These are phyloP conservation scores for Ceratopteris richardii DNA, from an alignment of 75 land plant genomes.

Conservation along the genomic window DNA sequence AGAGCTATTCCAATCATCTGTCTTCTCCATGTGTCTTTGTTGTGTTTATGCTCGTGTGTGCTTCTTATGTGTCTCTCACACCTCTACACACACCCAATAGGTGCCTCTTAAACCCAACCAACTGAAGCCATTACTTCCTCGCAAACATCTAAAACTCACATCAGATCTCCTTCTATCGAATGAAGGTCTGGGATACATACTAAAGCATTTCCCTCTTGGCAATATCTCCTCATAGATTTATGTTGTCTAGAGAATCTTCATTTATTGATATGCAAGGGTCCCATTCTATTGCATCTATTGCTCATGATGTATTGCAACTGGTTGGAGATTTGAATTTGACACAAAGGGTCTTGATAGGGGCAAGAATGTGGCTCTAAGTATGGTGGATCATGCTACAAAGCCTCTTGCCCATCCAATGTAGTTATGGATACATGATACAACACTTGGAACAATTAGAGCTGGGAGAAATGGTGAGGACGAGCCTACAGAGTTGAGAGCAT, in stretches of 20 bases:
- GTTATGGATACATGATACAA: slow-evolving; percentile 96
- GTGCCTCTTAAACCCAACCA: too few species aligned
- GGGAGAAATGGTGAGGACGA: slow-evolving; percentile 96
- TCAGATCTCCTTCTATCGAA: too few species aligned
- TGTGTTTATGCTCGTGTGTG: too few species aligned
- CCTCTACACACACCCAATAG: too few species aligned
- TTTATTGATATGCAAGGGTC: slow-evolving; percentile 51
- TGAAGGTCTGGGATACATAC: too few species aligned
- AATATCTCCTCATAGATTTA: slow-evolving; percentile 92
- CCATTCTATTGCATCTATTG: slow-evolving; percentile 86
- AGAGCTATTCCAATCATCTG: too few species aligned
- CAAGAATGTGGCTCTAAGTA: slow-evolving; percentile 98
- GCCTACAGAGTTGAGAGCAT: slow-evolving; percentile 74
- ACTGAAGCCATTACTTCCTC: too few species aligned
- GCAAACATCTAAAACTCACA: too few species aligned
- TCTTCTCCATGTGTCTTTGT: too few species aligned
- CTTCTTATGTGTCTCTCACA: too few species aligned
- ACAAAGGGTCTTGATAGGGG: slow-evolving; percentile 87
- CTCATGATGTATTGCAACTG: slow-evolving; percentile 78
- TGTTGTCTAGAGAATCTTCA: slow-evolving; percentile 96
- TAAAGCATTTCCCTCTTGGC: slow-evolving; percentile 5
- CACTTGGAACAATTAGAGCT: slow-evolving; percentile 83
- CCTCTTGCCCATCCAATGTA: slow-evolving; percentile 96
- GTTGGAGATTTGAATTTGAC: slow-evolving; percentile 72
- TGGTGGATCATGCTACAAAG: slow-evolving; percentile 95